phyloP scores from a whole-genome alignment of 1,284 basidiomycete species.

The Pseudozyma pruni region DNA sequence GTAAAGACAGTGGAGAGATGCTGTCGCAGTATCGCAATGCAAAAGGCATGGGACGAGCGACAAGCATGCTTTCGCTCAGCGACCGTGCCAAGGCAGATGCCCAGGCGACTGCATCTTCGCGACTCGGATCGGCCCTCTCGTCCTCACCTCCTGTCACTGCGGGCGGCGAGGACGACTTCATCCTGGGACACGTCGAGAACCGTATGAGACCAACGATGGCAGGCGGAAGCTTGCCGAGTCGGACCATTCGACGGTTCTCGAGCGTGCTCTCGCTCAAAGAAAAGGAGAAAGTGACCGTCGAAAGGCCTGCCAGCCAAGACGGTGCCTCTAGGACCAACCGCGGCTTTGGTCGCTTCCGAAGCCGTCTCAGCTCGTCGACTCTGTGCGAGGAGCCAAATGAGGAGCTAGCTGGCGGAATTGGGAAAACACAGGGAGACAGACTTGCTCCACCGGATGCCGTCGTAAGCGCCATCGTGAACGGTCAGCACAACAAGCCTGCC shows the following conservation, averaged over 20 bases:
- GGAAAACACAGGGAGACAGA: neutral
- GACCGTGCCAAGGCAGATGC: conserved; percentile 40
- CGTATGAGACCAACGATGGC: conserved; percentile 18
- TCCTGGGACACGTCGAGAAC: conserved; percentile 37
- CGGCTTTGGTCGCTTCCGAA: conserved; percentile 30
- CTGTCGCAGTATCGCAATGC: conserved; percentile 62
- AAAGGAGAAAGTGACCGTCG: conserved; percentile 15
- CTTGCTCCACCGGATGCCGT: neutral
- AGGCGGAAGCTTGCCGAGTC: conserved; percentile 20
- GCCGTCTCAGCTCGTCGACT: conserved; percentile 30
- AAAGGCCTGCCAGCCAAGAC: conserved; percentile 31
- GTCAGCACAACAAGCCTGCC: neutral
- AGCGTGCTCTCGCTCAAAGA: conserved; percentile 39
- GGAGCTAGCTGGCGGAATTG: neutral
- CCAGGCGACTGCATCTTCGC: conserved; percentile 2
- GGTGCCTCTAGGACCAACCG: conserved; percentile 16
- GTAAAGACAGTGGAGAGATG: conserved; percentile 60
- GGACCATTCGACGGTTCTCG: conserved; percentile 38
- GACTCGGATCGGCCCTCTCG: conserved; percentile 13
- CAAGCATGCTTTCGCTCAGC: conserved; percentile 46
- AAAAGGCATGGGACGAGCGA: conserved; percentile 44
- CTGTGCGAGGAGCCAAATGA: conserved; percentile 28
- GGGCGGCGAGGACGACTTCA: conserved; percentile 31
- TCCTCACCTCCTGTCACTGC: conserved; percentile 9
- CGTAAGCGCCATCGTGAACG: conserved; percentile 3